These are phyloP conservation scores for Populus deltoides DNA, from an alignment of 345 rosid species.

Conservation along the genomic window DNA sequence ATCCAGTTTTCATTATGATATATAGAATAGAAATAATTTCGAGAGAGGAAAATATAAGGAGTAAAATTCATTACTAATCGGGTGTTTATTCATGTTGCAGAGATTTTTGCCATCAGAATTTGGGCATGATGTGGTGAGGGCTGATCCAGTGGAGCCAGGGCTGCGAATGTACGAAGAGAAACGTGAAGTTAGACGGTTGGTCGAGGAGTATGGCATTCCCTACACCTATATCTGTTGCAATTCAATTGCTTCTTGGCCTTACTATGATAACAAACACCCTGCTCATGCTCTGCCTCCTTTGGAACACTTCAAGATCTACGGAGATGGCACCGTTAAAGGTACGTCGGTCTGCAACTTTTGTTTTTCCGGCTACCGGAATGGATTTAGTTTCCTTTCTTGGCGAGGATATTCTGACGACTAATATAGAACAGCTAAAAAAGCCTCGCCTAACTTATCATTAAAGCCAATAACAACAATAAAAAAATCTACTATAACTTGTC, in stretches of 20 bases:
- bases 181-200: constrained; percentile 41
- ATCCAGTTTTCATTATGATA: not conserved
- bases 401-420: no score
- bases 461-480: no score
- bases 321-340: constrained; percentile 70
- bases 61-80: not conserved
- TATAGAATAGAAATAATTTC: not conserved
- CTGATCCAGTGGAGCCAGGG: constrained; percentile 70
- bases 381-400: not conserved
- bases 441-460: no score
- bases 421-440: no score
- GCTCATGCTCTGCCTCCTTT: constrained; percentile 58
- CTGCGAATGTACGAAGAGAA: constrained; percentile 48
- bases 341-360: not conserved
- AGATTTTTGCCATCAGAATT: constrained; percentile 73
- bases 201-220: constrained; percentile 40
- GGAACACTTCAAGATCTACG: constrained; percentile 62
- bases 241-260: constrained; percentile 80
- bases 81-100: constrained; percentile 20
- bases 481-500: no score
- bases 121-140: constrained; percentile 64
- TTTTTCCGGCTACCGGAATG: not conserved
- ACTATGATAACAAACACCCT: constrained; percentile 59
- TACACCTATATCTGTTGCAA: constrained; percentile 73
- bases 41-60: not conserved